Conservation (phyloP, 352 stramenopile species). For the Phytophthora syringae region DNA sequence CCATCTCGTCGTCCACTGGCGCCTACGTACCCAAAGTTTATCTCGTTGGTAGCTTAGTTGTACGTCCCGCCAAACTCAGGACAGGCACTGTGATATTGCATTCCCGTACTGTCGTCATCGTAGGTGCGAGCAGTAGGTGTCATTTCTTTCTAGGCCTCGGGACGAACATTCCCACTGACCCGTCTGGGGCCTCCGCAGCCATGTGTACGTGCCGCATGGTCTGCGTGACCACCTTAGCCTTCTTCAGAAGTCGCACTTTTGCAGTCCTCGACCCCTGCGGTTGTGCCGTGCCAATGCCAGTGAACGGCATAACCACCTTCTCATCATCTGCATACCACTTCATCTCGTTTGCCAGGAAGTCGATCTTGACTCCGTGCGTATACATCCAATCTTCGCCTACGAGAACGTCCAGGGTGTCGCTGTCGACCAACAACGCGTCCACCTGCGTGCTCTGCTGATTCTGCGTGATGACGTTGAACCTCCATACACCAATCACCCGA, state of each 20-base stretch:
- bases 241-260: too few relatives aligned
- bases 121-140: neutral
- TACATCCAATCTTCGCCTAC: constrained; percentile 10
- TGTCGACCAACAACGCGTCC: neutral
- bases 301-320: too few relatives aligned
- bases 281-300: too few relatives aligned
- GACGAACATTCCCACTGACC: neutral
- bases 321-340: constrained; percentile 2
- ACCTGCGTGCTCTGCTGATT: neutral
- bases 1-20: too few relatives aligned
- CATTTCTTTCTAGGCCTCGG: neutral
- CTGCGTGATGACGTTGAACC: neutral
- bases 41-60: neutral
- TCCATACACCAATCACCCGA: neutral
- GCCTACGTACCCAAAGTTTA: too few relatives aligned
- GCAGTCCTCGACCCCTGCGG: too few relatives aligned
- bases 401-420: neutral
- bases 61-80: neutral
- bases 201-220: neutral
- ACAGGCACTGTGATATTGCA: neutral
- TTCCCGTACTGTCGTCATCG: neutral
- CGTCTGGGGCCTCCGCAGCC: constrained; percentile 1
- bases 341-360: constrained; percentile 2
- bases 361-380: neutral
- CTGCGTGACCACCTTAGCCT: too few relatives aligned